phyloP scores from a whole-genome alignment of 495 filamentous ascomycete species.

The Penicillium parvum region DNA sequence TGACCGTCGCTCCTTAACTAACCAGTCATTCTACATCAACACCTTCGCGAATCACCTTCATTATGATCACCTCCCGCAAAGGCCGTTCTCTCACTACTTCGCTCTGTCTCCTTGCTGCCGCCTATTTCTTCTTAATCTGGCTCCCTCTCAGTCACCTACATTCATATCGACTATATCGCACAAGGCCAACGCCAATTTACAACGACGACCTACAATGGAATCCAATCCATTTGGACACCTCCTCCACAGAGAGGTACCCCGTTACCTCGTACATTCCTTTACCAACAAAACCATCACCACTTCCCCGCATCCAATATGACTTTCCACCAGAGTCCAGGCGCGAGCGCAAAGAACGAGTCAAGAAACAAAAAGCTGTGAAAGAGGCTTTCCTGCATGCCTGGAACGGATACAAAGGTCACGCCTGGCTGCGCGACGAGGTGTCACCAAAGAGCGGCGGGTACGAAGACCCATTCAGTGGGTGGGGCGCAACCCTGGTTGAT shows the following conservation, averaged over 20 bases:
- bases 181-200: slow-evolving; percentile 12
- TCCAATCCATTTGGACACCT: slow-evolving; percentile 41
- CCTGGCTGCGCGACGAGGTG: slow-evolving; percentile 78
- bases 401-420: slow-evolving; percentile 69
- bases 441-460: slow-evolving; percentile 56
- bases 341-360: slow-evolving; percentile 33
- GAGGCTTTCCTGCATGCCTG: slow-evolving; percentile 67
- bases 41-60: slow-evolving; percentile 17
- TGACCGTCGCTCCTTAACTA: slow-evolving; percentile 30
- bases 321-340: slow-evolving; percentile 44
- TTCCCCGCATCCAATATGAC: slow-evolving; percentile 50
- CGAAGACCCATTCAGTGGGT: slow-evolving; percentile 55
- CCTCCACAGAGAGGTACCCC: slow-evolving; percentile 44
- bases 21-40: background rate
- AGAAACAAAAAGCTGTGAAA: slow-evolving; percentile 56
- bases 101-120: slow-evolving; percentile 13
- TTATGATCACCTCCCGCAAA: slow-evolving; percentile 29
- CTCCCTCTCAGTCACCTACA: slow-evolving; percentile 26
- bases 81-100: slow-evolving; percentile 16
- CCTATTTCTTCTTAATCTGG: slow-evolving; percentile 22
- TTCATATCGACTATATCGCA: slow-evolving; percentile 4
- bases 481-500: slow-evolving; percentile 58
- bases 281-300: slow-evolving; percentile 38
- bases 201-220: slow-evolving; percentile 5
- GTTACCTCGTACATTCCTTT: slow-evolving; percentile 46